Evolutionary conservation across 345 rosid genomes (phyloP).

Genomic region (Mallotus nudiflorus): DNA sequence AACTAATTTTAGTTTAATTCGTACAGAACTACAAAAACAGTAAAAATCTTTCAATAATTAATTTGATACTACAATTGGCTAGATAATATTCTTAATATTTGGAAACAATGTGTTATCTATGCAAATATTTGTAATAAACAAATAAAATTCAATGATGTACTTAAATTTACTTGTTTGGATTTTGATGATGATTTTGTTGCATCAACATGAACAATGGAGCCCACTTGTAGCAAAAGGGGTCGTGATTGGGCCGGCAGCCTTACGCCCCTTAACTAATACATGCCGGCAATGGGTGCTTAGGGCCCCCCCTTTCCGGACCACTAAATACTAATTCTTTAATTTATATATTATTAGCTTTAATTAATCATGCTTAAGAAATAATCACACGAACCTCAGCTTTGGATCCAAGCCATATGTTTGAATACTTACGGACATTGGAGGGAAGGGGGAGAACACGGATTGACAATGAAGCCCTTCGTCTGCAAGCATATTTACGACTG

Average conservation of each 20-base stretch:
- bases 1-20: no score
- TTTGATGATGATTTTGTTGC: slow-evolving; percentile 10
- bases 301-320: slow-evolving; percentile 22
- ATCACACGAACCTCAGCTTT: slow-evolving; percentile 37
- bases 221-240: slow-evolving; percentile 24
- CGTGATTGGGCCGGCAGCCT: slow-evolving; percentile 40
- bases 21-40: no score
- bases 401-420: slow-evolving; percentile 55
- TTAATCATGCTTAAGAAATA: background rate
- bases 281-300: slow-evolving; percentile 32
- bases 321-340: slow-evolving; percentile 3
- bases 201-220: slow-evolving; percentile 21
- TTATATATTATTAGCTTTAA: slow-evolving; percentile 2
- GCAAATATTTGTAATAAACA: no score
- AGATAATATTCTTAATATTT: no score
- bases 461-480: slow-evolving; percentile 13
- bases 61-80: no score
- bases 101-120: no score
- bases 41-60: no score
- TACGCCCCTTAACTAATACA: slow-evolving; percentile 11
- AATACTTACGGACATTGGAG: slow-evolving; percentile 42
- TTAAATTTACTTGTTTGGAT: background rate
- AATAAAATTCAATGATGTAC: no score
- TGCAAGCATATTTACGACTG: background rate
- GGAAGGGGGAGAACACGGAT: slow-evolving; percentile 20